Evolutionary conservation across 352 stramenopile species (phyloP).

Genomic region (Globisporangium parvum): DNA sequence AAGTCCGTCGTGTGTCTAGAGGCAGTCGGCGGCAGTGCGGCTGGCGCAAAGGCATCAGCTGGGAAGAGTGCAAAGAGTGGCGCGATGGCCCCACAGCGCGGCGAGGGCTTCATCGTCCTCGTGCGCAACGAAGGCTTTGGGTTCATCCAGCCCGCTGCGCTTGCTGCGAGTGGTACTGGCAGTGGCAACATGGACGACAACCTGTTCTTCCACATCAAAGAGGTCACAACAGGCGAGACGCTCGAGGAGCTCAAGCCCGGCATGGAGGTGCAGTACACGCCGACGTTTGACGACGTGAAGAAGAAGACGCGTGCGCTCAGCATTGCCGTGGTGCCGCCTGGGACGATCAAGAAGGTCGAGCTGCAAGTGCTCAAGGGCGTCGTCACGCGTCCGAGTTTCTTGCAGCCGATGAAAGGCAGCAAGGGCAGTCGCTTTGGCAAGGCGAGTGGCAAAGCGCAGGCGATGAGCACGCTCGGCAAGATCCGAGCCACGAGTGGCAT

Average conservation of each 20-base stretch:
- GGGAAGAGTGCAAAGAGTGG: conserved; percentile 14
- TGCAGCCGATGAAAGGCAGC: conserved; percentile 36
- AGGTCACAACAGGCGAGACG: conserved; percentile 46
- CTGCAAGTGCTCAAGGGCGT: conserved; percentile 33
- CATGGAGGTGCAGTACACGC: conserved; percentile 59
- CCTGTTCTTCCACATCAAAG: conserved; percentile 80
- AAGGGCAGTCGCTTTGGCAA: conserved; percentile 16
- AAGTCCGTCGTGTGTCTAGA: conserved; percentile 45
- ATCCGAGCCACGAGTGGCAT: conserved; percentile 27
- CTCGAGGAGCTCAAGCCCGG: conserved; percentile 57
- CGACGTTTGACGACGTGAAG: conserved; percentile 65
- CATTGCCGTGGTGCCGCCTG: conserved; percentile 44
- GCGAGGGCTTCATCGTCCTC: conserved; percentile 56
- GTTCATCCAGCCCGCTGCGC: conserved; percentile 59
- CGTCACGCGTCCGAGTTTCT: conserved; percentile 55
- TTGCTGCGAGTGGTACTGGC: background rate
- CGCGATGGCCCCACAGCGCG: conserved; percentile 11
- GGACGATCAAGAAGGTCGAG: conserved; percentile 52
- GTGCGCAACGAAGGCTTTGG: conserved; percentile 70
- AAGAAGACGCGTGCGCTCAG: conserved; percentile 52
- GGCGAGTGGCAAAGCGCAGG: conserved; percentile 20
- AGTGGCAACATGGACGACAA: conserved; percentile 39
- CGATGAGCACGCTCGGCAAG: conserved; percentile 41
- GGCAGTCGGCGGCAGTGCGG: conserved; percentile 8
- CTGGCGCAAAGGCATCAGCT: conserved; percentile 6